Base-by-base conservation (phyloP, 495 filamentous ascomycete species). In the Daldinia loculata region DNA sequence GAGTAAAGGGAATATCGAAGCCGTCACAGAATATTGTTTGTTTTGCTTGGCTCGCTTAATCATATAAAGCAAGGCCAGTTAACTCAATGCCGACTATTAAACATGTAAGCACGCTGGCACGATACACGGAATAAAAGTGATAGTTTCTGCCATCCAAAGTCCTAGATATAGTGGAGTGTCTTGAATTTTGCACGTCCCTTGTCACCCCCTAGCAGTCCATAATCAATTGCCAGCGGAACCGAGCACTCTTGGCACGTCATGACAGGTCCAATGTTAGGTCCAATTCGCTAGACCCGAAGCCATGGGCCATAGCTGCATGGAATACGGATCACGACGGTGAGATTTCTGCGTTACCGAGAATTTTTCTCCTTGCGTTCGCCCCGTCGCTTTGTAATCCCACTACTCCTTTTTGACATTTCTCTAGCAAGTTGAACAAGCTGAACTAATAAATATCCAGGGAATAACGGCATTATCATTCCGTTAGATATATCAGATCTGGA, bases 221-320 rank as follows among this genome's bases (percentile, higher is more conserved):
- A 38, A 55, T 22, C 43, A 22, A 48, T 48, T 48, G 36, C 51
- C 48, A 55, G 48, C 12, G 53, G 62, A 65, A 66, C 62, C 68
- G 63, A 71, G 52, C 56, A 15, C 58, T 63, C 59, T 24, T 56
- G 62, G 62, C 4, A 34, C 43, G 17, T 36, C 5, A 17, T 30
- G 9, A n/a, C 58, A 30, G 19, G 51, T 29, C 43, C 26, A 63
- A 14, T 45, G 26, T 15, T 27, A 39, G 15, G 26, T 17, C 52
- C 26, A 56, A 61, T 50, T 61, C 56, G 43, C 61, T 48, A 50
- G 43, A 60, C 69, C 69, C 69, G 50, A 34, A 22, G 58, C 69
- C 69, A 67, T 56, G 69, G 69, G 14, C 34, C 63, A 7, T 17
- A 57, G 9, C 6, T 11, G 51, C 52, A 30, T 58, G 58, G 39